Conservation (phyloP, 352 stramenopile genomes). For the Globisporangium cylindrosporum region DNA sequence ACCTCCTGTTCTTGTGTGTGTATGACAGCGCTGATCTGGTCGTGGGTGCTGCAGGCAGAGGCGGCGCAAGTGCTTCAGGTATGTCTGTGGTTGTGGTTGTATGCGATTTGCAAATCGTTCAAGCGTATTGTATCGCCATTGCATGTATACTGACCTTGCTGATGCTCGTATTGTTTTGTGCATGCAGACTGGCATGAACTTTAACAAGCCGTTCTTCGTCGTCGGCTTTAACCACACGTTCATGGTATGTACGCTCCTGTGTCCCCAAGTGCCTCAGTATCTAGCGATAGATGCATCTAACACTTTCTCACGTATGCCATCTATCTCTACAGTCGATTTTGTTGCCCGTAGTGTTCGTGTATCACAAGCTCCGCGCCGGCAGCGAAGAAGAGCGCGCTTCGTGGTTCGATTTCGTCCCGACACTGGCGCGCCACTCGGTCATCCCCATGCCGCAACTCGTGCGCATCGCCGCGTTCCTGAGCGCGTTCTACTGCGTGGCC, state of each 20-base stretch:
- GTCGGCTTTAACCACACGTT: background rate
- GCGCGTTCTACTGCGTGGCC: background rate
- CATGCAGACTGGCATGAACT: background rate
- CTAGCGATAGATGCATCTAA: too few species aligned
- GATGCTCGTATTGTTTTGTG: background rate
- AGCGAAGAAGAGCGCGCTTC: background rate
- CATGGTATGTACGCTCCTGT: background rate
- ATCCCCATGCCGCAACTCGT: background rate
- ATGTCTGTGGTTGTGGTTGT: background rate
- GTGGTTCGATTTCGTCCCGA: background rate
- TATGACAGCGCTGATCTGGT: background rate
- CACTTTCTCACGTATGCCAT: background rate
- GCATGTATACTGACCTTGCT: background rate
- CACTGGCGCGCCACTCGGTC: background rate
- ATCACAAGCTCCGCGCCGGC: background rate
- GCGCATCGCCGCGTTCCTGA: background rate
- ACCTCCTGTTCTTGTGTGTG: background rate
- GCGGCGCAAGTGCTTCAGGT: background rate
- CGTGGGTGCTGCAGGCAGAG: conserved; percentile 1
- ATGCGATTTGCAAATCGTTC: background rate
- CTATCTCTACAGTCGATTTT: background rate
- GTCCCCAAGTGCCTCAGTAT: background rate
- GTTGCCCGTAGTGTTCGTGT: background rate
- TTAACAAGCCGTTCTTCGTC: background rate
- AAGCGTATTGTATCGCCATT: background rate